Percentiles rank a stretch among this genome's conserved stretches.
These are phyloP conservation scores for Candida dajiaensis DNA, from an alignment of 805 yeast genomes.

Conservation along the genomic window DNA sequence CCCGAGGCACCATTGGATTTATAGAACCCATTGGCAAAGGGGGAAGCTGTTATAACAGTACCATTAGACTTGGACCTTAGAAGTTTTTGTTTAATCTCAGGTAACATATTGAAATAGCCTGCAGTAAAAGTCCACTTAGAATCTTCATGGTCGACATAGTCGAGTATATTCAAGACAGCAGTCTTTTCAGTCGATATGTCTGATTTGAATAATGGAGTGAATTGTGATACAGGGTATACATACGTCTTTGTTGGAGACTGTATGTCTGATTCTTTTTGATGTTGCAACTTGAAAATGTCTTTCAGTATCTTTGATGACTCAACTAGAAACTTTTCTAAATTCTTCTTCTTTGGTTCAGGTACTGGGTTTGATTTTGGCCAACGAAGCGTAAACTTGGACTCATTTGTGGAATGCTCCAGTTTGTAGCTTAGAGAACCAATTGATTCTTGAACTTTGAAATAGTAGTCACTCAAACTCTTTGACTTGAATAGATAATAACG, in stretches of 20 bases:
- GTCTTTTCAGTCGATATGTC: slow-evolving; percentile 80
- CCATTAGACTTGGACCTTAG: slow-evolving; percentile 56
- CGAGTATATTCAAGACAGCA: slow-evolving; percentile 54
- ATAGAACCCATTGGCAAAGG: slow-evolving; percentile 91
- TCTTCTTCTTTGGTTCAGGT: slow-evolving; percentile 58
- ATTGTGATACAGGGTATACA: slow-evolving; percentile 88
- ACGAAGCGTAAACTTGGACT: slow-evolving; percentile 46
- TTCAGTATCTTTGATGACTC: slow-evolving; percentile 52
- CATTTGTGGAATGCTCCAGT: slow-evolving; percentile 38
- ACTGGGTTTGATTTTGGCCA: slow-evolving; percentile 74
- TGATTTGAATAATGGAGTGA: slow-evolving; percentile 68
- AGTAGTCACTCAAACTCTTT: slow-evolving; percentile 58
- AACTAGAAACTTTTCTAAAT: slow-evolving; percentile 43
- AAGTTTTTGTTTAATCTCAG: slow-evolving; percentile 57
- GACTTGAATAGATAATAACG: slow-evolving; percentile 74
- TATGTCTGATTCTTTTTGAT: slow-evolving; percentile 14
- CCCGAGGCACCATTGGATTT: slow-evolving; percentile 76
- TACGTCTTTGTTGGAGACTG: slow-evolving; percentile 39
- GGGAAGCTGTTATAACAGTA: slow-evolving; percentile 82
- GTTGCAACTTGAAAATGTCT: slow-evolving; percentile 49
- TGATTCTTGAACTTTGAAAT: slow-evolving; percentile 61
- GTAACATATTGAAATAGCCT: slow-evolving; percentile 90
- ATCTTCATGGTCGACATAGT: slow-evolving; percentile 46
- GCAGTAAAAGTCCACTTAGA: slow-evolving; percentile 87
- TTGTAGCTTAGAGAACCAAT: slow-evolving; percentile 68